Evolutionary conservation across 148 eudicot species (phyloP).

Genomic region (Heliamphora exappendiculata): DNA sequence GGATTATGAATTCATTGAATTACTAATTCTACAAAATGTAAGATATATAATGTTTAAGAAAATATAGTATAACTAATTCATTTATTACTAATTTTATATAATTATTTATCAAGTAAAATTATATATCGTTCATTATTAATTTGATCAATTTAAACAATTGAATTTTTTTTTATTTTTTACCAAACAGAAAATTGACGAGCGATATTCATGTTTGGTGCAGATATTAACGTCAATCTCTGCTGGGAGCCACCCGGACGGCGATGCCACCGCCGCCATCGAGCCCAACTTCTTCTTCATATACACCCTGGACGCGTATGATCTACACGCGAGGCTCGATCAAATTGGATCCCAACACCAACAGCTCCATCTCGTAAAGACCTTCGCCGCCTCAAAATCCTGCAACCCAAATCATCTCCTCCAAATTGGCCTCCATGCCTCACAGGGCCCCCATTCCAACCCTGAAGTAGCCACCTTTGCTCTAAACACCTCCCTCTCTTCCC

Average conservation of each 20-base stretch:
- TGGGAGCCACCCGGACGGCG: constrained; percentile 27
- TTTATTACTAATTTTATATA: no score
- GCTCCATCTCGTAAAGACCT: constrained; percentile 49
- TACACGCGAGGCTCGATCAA: constrained; percentile 59
- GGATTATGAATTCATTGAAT: no score
- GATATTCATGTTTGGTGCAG: constrained; percentile 35
- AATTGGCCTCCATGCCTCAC: constrained; percentile 68
- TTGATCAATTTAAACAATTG: neutral
- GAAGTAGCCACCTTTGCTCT: constrained; percentile 72
- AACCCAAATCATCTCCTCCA: constrained; percentile 67
- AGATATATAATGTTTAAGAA: no score
- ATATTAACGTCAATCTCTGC: constrained; percentile 39
- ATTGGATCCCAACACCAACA: constrained; percentile 55
- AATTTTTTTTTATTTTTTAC: no score
- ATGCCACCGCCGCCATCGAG: constrained; percentile 35
- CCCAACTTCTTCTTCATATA: constrained; percentile 48
- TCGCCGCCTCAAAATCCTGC: constrained; percentile 64
- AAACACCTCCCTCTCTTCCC: constrained; percentile 54
- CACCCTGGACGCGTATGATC: constrained; percentile 62
- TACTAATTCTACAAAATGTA: no score
- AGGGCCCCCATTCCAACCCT: constrained; percentile 54
- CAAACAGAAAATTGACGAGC: no score
- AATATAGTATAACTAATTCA: no score
- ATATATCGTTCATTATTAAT: no score
- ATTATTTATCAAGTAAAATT: no score